phyloP scores from a whole-genome alignment of 345 rosid species.

The Raphanus raphanistrum region DNA sequence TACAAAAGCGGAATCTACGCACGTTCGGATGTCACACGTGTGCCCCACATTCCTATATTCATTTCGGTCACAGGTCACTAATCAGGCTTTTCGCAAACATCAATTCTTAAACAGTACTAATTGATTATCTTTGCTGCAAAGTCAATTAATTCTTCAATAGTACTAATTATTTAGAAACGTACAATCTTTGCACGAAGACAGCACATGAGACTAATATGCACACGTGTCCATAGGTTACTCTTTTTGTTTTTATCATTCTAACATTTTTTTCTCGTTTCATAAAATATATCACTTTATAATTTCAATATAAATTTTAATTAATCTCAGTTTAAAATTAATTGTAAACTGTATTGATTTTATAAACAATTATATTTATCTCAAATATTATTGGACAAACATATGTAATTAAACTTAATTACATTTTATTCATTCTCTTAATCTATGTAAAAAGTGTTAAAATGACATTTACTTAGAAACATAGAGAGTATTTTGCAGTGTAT shows the following conservation, averaged over 20 bases:
- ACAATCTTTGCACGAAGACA: not conserved
- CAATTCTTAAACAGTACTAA: not conserved
- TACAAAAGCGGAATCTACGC: not conserved
- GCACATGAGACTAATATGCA: constrained; percentile 19
- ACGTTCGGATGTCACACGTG: constrained; percentile 32
- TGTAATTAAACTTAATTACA: no score
- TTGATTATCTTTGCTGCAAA: constrained; percentile 12
- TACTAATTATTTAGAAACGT: constrained; percentile 10
- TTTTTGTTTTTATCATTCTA: no score
- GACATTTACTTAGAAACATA: no score
- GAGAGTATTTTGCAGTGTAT: not conserved
- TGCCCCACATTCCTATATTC: not conserved
- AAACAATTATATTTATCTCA: no score
- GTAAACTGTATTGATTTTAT: no score
- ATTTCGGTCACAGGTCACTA: not conserved
- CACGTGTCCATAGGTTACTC: constrained; percentile 23
- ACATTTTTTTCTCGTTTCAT: no score
- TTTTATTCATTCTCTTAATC: no score
- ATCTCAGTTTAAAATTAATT: no score
- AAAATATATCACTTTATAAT: no score
- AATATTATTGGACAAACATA: no score
- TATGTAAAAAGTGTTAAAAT: no score
- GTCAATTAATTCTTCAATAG: not conserved
- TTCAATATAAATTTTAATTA: no score
- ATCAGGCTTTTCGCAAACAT: constrained; percentile 13